A percentile compares a stretch with the other conserved stretches of the same genome.
Conservation (phyloP, 345 rosid genomes). For the Ceriops zippeliana region DNA sequence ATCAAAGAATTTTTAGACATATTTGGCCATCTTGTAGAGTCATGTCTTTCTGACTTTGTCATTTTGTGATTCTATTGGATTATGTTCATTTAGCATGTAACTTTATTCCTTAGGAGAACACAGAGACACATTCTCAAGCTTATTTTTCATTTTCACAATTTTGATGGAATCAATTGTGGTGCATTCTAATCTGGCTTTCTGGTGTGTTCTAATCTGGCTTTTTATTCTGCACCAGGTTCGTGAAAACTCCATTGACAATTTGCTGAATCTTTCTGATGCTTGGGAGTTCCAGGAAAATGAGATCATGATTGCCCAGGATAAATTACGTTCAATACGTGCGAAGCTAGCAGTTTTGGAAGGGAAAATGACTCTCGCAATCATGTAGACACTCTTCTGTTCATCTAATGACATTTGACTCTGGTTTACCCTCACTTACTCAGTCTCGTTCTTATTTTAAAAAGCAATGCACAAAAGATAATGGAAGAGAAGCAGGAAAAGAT, state of each 20-base stretch:
- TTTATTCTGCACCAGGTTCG: constrained; percentile 30
- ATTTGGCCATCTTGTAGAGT: background rate
- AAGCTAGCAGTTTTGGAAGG: constrained; percentile 83
- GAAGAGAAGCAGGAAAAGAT: constrained; percentile 71
- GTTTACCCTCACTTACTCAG: constrained; percentile 9
- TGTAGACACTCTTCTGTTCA: constrained; percentile 35
- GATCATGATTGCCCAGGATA: constrained; percentile 59
- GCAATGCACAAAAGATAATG: constrained; percentile 66
- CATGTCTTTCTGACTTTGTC: background rate
- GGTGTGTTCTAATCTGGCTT: background rate
- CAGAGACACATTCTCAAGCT: background rate
- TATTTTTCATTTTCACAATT: constrained; percentile 6
- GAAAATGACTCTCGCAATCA: constrained; percentile 76
- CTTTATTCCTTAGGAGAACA: constrained; percentile 1
- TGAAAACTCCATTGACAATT: constrained; percentile 33
- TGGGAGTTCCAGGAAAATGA: constrained; percentile 85
- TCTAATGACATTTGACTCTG: constrained; percentile 5
- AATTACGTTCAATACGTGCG: constrained; percentile 74
- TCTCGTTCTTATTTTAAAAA: constrained; percentile 26
- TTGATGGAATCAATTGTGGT: background rate
- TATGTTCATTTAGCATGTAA: background rate
- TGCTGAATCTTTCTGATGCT: constrained; percentile 63
- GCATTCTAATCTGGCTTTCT: constrained; percentile 10
- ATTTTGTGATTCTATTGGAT: background rate
- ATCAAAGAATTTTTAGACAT: background rate